These are phyloP conservation scores for Euphorbia tirucalli DNA, from an alignment of 345 rosid species.

Conservation along the genomic window DNA sequence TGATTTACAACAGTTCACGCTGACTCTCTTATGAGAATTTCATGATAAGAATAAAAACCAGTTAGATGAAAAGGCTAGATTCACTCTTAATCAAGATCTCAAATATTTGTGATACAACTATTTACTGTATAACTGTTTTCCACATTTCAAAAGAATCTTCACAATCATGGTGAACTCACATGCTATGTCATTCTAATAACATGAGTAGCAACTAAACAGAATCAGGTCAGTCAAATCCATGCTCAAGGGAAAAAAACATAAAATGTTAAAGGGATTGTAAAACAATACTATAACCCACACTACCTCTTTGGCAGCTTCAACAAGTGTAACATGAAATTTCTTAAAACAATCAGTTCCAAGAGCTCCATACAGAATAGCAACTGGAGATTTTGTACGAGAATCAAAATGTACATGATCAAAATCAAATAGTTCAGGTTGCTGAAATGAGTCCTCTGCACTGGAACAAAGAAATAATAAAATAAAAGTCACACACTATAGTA, in stretches of 20 bases:
- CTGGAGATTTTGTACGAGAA: constrained; percentile 57
- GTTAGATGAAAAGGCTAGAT: not conserved
- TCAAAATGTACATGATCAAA: constrained; percentile 76
- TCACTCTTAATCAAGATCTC: not conserved
- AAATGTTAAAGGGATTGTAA: not conserved
- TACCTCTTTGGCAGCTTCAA: constrained; percentile 78
- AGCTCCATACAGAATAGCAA: constrained; percentile 85
- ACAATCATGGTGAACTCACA: not conserved
- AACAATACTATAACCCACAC: not conserved
- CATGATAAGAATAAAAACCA: not conserved
- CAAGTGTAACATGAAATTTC: constrained; percentile 64
- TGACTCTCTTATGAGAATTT: not conserved
- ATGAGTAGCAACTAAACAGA: not conserved
- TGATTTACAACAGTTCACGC: not conserved
- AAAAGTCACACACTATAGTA: not conserved
- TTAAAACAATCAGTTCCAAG: constrained; percentile 83
- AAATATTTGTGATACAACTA: not conserved
- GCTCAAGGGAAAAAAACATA: not conserved
- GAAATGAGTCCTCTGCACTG: constrained; percentile 61
- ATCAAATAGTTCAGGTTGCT: constrained; percentile 80
- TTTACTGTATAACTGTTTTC: not conserved
- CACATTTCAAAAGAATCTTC: not conserved
- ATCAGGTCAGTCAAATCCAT: not conserved
- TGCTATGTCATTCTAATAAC: not conserved
- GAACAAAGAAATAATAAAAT: constrained; percentile 25